These are phyloP conservation scores for Emiliania huxleyi DNA, from an alignment of 78 protist species.

Conservation along the genomic window DNA sequence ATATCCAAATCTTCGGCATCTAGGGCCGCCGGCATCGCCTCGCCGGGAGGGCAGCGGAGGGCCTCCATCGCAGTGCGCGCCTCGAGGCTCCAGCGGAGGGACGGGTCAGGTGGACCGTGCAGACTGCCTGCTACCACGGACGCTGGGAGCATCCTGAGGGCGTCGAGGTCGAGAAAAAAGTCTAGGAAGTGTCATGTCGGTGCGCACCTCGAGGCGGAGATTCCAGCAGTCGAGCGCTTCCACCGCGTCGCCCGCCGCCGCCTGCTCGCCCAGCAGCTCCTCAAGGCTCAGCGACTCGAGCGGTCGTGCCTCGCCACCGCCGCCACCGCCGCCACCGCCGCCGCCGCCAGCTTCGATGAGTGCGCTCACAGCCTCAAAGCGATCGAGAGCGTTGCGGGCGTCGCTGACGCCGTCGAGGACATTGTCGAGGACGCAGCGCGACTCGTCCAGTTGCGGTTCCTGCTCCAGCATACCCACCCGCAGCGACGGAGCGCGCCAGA, in stretches of 20 bases:
- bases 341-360: not conserved
- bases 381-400: not conserved
- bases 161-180: too few relatives aligned
- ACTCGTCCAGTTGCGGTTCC: constrained; percentile 62
- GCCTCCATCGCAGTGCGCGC: constrained; percentile 57
- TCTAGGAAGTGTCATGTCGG: too few relatives aligned
- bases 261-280: not conserved
- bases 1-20: too few relatives aligned
- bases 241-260: not conserved
- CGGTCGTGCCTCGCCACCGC: not conserved
- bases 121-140: too few relatives aligned
- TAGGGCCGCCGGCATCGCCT: not conserved
- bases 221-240: constrained; percentile 57
- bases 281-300: not conserved
- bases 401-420: not conserved
- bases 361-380: not conserved
- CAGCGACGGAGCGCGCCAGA: not conserved
- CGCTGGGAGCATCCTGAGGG: too few relatives aligned
- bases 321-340: not conserved
- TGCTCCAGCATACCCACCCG: constrained; percentile 39
- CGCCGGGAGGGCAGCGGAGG: constrained; percentile 62
- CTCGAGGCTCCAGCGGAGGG: too few relatives aligned
- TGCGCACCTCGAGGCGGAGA: constrained; percentile 54
- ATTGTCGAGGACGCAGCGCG: not conserved
- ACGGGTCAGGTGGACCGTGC: too few relatives aligned